phyloP scores from a whole-genome alignment of 768 basidiomycete genomes.

The Mycena pura region DNA sequence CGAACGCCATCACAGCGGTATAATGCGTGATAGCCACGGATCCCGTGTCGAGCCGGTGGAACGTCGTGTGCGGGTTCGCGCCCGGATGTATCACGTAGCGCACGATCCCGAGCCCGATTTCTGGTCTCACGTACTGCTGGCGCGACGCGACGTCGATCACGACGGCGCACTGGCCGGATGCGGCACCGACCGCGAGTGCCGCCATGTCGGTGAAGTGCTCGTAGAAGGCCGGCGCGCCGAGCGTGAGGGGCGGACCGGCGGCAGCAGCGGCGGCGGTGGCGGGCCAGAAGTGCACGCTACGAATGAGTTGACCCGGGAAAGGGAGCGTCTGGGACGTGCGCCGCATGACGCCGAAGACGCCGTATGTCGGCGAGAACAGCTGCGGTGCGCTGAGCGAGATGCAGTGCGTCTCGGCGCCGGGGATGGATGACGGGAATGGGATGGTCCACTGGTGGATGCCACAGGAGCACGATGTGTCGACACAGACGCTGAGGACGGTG shows the following conservation, averaged over 20 bases:
- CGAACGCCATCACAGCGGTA: conserved; percentile 7
- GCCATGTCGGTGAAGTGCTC: not conserved
- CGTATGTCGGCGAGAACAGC: not conserved
- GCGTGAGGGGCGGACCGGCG: not conserved
- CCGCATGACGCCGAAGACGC: not conserved
- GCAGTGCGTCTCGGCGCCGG: not conserved
- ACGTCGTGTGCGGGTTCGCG: not conserved
- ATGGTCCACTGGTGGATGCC: not conserved
- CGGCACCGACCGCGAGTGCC: not conserved
- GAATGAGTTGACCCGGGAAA: not conserved
- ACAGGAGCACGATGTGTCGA: too few species aligned
- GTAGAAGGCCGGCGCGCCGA: not conserved
- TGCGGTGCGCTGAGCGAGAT: not conserved
- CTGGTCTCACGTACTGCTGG: not conserved
- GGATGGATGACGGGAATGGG: not conserved
- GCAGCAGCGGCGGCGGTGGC: not conserved
- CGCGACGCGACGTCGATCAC: not conserved
- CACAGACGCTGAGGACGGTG: not conserved
- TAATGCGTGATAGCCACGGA: not conserved
- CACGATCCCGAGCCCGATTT: not conserved
- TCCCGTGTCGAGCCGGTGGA: conserved; percentile 2
- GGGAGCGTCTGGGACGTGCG: not conserved
- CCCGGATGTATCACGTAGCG: not conserved
- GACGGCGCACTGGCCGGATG: not conserved
- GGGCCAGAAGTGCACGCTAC: conserved; percentile 3